These are phyloP conservation scores for Holtermanniella nyarrowii DNA, from an alignment of 768 basidiomycete species.

Conservation along the genomic window DNA sequence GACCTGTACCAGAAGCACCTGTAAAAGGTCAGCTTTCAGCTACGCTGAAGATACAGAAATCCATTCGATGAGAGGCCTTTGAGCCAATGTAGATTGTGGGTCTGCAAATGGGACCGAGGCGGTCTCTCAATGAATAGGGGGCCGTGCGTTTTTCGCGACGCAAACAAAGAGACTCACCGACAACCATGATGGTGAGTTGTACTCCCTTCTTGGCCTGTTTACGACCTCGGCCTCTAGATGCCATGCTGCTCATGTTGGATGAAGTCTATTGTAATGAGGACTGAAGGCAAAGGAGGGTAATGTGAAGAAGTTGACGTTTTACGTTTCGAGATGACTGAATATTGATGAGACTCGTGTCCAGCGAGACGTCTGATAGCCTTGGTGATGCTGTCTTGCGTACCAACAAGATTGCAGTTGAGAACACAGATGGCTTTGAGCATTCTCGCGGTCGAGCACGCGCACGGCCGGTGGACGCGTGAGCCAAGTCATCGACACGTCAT, in stretches of 20 bases:
- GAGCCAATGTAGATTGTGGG: not conserved
- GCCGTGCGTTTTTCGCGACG: slow-evolving; percentile 5
- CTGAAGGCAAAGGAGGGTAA: too few species aligned
- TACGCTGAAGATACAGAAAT: not conserved
- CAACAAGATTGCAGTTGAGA: too few species aligned
- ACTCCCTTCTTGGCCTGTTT: slow-evolving; percentile 95
- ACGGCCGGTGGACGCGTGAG: too few species aligned
- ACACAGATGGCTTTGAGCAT: too few species aligned
- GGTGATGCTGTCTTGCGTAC: too few species aligned
- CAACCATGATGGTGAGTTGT: slow-evolving; percentile 95
- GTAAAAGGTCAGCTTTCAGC: not conserved
- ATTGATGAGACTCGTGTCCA: too few species aligned
- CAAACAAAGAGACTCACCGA: slow-evolving; percentile 55
- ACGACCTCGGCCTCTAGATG: slow-evolving; percentile 34
- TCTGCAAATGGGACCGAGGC: not conserved
- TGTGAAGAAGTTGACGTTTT: too few species aligned
- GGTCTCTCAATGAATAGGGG: slow-evolving; percentile 1
- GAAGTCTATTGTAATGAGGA: not conserved
- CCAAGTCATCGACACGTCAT: too few species aligned
- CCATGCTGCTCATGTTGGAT: slow-evolving; percentile 13
- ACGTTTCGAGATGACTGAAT: too few species aligned
- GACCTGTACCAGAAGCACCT: slow-evolving; percentile 96
- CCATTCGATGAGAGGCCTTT: not conserved
- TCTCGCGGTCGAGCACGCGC: too few species aligned
- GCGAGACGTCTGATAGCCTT: too few species aligned